Conservation (phyloP, 768 basidiomycete species). For the Neoboletus subvelutipes region DNA sequence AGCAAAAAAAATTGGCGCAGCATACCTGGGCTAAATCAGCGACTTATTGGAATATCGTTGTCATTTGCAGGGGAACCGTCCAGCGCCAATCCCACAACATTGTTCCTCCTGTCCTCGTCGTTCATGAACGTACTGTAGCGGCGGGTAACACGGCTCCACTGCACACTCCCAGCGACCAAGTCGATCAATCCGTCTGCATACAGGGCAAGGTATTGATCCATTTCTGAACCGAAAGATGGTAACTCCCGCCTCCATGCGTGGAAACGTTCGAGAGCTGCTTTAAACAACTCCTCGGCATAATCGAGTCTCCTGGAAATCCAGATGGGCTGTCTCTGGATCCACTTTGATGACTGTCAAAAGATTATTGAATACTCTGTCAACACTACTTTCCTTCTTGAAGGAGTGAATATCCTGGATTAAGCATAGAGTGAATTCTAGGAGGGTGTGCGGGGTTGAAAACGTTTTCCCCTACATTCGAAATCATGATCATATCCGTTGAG, state of each 20-base stretch:
- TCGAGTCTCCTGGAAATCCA: slow-evolving; percentile 15
- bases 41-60: neutral
- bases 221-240: no score
- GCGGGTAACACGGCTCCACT: slow-evolving; percentile 13
- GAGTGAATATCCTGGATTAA: slow-evolving; percentile 12
- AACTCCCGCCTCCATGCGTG: no score
- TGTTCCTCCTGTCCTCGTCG: no score
- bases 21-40: no score
- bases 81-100: no score
- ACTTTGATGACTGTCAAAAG: slow-evolving; percentile 10
- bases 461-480: slow-evolving; percentile 19
- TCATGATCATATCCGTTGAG: slow-evolving; percentile 2
- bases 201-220: no score
- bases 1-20: no score
- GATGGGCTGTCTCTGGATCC: slow-evolving; percentile 6
- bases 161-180: slow-evolving; percentile 4
- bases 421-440: neutral
- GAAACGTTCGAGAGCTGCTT: no score
- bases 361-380: slow-evolving; percentile 9
- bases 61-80: neutral
- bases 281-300: slow-evolving; percentile 7
- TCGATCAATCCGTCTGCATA: no score
- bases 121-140: slow-evolving; percentile 13
- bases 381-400: slow-evolving; percentile 6
- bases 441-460: no score